Conservation (phyloP, 2,329 filamentous ascomycete species). For the Ophiostoma ips region DNA sequence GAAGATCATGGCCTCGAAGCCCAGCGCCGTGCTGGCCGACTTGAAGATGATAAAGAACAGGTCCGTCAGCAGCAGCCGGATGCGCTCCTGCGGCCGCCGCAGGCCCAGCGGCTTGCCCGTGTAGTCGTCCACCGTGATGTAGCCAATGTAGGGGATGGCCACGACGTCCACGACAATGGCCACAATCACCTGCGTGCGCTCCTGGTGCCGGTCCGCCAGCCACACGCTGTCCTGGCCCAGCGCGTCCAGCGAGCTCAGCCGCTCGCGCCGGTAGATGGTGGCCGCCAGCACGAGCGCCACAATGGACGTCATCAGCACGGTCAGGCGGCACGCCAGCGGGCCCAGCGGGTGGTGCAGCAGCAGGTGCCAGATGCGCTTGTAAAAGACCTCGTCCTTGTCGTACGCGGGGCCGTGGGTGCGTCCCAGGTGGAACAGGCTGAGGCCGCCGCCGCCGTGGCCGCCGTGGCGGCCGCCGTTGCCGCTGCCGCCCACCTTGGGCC, state of each 20-base stretch:
- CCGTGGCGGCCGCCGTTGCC: too few species aligned
- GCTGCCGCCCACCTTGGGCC: constrained; percentile 8
- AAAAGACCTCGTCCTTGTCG: constrained; percentile 16
- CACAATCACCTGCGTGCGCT: constrained; percentile 69
- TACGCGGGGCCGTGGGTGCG: not conserved
- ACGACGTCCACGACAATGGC: constrained; percentile 81
- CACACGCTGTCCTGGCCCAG: constrained; percentile 2
- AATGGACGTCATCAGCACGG: constrained; percentile 70
- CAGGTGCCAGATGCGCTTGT: constrained; percentile 49
- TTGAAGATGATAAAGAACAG: constrained; percentile 97
- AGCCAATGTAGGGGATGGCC: constrained; percentile 77
- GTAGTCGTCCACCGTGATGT: constrained; percentile 95
- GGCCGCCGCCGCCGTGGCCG: constrained; percentile 29
- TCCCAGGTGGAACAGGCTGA: not conserved
- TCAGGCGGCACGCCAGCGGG: constrained; percentile 68
- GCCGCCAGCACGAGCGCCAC: constrained; percentile 66
- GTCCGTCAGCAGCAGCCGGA: constrained; percentile 79
- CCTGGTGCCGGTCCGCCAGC: constrained; percentile 18
- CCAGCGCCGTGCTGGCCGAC: constrained; percentile 78
- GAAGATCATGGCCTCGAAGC: constrained; percentile 17
- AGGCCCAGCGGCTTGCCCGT: constrained; percentile 84
- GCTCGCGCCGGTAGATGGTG: constrained; percentile 53
- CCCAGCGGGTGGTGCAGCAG: constrained; percentile 73
- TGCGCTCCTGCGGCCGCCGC: constrained; percentile 70
- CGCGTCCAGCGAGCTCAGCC: constrained; percentile 15